Conservation (phyloP, 257 asterid genomes). For the Voacanga thouarsii region DNA sequence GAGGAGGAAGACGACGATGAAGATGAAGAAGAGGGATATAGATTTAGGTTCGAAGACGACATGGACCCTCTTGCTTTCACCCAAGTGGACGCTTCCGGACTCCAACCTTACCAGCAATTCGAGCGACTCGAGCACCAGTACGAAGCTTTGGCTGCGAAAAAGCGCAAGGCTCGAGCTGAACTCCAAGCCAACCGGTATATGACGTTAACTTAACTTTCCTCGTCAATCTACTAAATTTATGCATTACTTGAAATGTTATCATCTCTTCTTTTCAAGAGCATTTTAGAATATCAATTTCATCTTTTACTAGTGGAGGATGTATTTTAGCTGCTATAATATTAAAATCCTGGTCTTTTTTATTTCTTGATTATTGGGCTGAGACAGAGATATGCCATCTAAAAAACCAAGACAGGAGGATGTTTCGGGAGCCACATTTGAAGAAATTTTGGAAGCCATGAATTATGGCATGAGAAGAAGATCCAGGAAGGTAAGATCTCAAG, state of each 20-base stretch:
- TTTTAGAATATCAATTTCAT: background rate
- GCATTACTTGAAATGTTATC: background rate
- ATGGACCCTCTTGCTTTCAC: conserved; percentile 75
- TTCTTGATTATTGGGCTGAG: conserved; percentile 1
- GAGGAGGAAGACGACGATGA: conserved; percentile 51
- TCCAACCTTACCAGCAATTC: conserved; percentile 68
- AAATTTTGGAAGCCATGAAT: conserved; percentile 72
- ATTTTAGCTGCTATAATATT: background rate
- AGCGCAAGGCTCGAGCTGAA: conserved; percentile 40
- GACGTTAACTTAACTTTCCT: background rate
- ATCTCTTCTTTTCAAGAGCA: background rate
- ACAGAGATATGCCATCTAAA: conserved; percentile 54
- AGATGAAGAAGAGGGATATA: conserved; percentile 46
- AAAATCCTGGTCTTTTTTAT: background rate
- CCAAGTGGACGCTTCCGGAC: conserved; percentile 57
- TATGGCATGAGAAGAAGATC: conserved; percentile 59
- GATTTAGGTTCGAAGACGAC: conserved; percentile 54
- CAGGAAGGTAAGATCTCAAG: conserved; percentile 46
- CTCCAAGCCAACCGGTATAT: conserved; percentile 25
- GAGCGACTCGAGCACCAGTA: conserved; percentile 58
- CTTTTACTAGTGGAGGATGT: background rate
- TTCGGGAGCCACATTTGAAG: conserved; percentile 57
- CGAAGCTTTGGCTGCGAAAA: conserved; percentile 63
- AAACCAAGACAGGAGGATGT: conserved; percentile 55
- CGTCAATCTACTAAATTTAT: background rate